These are phyloP conservation scores for Hevea brasiliensis DNA, from an alignment of 345 rosid genomes.

Conservation along the genomic window DNA sequence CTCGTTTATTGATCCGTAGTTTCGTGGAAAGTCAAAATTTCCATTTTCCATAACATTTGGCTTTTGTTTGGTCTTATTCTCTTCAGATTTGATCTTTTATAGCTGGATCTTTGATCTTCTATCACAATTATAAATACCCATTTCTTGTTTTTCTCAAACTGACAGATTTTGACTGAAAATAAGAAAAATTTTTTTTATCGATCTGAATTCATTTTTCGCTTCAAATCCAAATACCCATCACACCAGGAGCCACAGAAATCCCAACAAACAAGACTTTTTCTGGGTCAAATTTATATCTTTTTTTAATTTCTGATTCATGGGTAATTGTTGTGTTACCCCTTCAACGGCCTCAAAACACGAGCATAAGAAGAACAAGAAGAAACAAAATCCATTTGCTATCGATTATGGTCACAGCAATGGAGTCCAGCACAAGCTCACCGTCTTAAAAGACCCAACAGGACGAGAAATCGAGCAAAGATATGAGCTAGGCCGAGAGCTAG, in stretches of 20 bases:
- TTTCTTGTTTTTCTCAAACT: slow-evolving; percentile 15
- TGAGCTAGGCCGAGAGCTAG: slow-evolving; percentile 36
- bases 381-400: slow-evolving; percentile 22
- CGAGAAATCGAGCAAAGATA: slow-evolving; percentile 29
- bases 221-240: slow-evolving; percentile 22
- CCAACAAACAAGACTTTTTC: background rate
- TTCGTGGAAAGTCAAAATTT: slow-evolving; percentile 14
- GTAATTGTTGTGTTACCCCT: slow-evolving; percentile 37
- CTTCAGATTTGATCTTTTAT: slow-evolving; percentile 6
- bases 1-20: background rate
- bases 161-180: slow-evolving; percentile 13
- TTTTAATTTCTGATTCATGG: slow-evolving; percentile 16
- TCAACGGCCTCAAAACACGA: background rate
- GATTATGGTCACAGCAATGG: slow-evolving; percentile 17
- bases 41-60: background rate
- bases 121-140: slow-evolving; percentile 1
- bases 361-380: slow-evolving; percentile 26
- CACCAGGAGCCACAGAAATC: background rate
- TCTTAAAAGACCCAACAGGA: slow-evolving; percentile 27
- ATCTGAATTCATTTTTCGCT: background rate
- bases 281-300: background rate
- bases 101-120: slow-evolving; percentile 8
- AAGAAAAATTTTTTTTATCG: background rate
- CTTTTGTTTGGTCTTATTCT: background rate
- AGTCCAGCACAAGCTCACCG: slow-evolving; percentile 18